Evolutionary conservation across 1,139 yeast genomes (phyloP).

Genomic region (Arxiozyma slooffiae): DNA sequence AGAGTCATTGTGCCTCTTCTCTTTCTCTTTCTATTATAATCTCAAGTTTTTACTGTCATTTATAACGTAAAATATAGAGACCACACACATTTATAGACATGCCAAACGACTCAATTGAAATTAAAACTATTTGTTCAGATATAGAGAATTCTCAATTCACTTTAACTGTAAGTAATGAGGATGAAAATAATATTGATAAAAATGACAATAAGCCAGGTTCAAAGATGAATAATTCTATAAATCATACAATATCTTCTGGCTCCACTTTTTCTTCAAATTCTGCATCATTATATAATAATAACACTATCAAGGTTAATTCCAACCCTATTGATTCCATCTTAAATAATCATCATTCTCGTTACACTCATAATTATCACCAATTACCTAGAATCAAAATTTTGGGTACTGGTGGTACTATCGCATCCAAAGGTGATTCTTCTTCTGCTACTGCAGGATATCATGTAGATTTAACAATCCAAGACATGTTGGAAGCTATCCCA

Average conservation of each 20-base stretch:
- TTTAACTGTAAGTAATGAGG: slow-evolving; percentile 12
- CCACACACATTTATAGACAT: slow-evolving; percentile 7
- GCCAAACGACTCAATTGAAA: slow-evolving; percentile 25
- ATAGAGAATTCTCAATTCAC: slow-evolving; percentile 26
- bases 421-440: slow-evolving; percentile 48
- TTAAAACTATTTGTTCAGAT: slow-evolving; percentile 29
- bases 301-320: neutral
- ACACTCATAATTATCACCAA: slow-evolving; percentile 7
- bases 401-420: slow-evolving; percentile 70
- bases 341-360: slow-evolving; percentile 8
- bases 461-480: slow-evolving; percentile 58
- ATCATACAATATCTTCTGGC: slow-evolving; percentile 5
- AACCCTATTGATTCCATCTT: slow-evolving; percentile 5
- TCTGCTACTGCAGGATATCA: slow-evolving; percentile 60
- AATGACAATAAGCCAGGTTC: neutral
- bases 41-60: too few species aligned
- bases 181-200: neutral
- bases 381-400: slow-evolving; percentile 44
- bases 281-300: neutral
- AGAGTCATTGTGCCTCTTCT: too few species aligned
- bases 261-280: slow-evolving; percentile 3
- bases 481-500: slow-evolving; percentile 48
- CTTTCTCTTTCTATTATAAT: neutral
- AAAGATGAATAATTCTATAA: slow-evolving; percentile 1
- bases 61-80: too few species aligned